These are phyloP conservation scores for Metschnikowia henanensis DNA, from an alignment of 805 yeast species.

Conservation along the genomic window DNA sequence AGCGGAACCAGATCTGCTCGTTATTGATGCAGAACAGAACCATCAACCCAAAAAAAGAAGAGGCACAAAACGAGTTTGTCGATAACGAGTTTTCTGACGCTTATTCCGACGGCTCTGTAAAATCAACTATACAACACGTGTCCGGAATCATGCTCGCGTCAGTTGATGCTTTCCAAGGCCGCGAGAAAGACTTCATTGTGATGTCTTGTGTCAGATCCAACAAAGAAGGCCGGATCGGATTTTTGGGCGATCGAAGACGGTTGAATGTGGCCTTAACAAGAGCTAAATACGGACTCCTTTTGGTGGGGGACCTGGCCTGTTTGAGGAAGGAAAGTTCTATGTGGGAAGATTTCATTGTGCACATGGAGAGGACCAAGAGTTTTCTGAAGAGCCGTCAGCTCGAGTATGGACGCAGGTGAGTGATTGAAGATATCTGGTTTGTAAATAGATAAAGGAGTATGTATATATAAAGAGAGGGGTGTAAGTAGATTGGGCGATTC, in stretches of 20 bases:
- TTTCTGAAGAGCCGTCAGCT: not conserved
- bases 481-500: no score
- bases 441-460: no score
- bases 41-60: constrained; percentile 44
- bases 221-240: constrained; percentile 70
- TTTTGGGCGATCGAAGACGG: constrained; percentile 79
- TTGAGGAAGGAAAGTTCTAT: constrained; percentile 3
- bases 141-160: constrained; percentile 41
- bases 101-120: constrained; percentile 39
- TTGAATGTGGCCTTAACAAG: constrained; percentile 86
- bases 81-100: constrained; percentile 52
- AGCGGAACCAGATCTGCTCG: constrained; percentile 60
- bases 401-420: not conserved
- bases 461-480: no score
- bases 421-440: not conserved
- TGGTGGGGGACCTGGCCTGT: constrained; percentile 13
- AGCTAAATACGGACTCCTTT: constrained; percentile 76
- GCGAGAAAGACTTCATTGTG: constrained; percentile 53
- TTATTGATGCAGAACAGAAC: constrained; percentile 31
- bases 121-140: constrained; percentile 46
- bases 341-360: constrained; percentile 11
- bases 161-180: constrained; percentile 16
- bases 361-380: constrained; percentile 3
- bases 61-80: constrained; percentile 51
- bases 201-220: constrained; percentile 63